phyloP scores from a whole-genome alignment of 2,329 filamentous ascomycete species.

The Hypoxylon sp. region DNA sequence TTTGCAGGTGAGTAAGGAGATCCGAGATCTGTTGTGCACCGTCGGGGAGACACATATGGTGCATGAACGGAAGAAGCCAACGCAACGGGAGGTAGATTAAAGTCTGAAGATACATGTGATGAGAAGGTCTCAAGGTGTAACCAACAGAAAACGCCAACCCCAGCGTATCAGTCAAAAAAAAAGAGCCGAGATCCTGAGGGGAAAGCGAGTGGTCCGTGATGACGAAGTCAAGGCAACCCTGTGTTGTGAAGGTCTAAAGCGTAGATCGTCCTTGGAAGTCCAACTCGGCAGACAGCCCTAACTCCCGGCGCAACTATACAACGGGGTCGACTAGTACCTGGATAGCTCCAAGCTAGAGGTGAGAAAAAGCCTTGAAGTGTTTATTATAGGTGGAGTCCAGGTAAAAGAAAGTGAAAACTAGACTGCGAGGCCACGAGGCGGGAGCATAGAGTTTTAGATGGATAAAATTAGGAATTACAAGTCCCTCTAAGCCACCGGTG shows the following conservation, averaged over 20 bases:
- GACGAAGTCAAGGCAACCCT: slow-evolving; percentile 49
- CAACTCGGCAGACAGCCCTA: slow-evolving; percentile 21
- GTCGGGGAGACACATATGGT: slow-evolving; percentile 28
- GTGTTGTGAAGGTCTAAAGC: slow-evolving; percentile 32
- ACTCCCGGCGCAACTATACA: slow-evolving; percentile 30
- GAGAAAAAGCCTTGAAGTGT: slow-evolving; percentile 15
- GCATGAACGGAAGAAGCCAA: slow-evolving; percentile 18
- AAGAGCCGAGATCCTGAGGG: slow-evolving; percentile 39
- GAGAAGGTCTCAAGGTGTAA: slow-evolving; percentile 23
- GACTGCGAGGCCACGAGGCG: slow-evolving; percentile 26
- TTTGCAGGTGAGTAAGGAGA: slow-evolving; percentile 18
- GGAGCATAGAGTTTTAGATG: slow-evolving; percentile 29
- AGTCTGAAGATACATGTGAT: slow-evolving; percentile 29
- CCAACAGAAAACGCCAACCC: slow-evolving; percentile 31
- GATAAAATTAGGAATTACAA: slow-evolving; percentile 39
- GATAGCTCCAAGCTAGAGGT: slow-evolving; percentile 34
- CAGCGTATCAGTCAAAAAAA: slow-evolving; percentile 29
- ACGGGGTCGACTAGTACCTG: slow-evolving; percentile 33
- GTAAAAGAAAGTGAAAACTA: slow-evolving; percentile 33
- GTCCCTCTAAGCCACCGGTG: slow-evolving; percentile 27
- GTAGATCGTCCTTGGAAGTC: slow-evolving; percentile 29
- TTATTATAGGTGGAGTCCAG: slow-evolving; percentile 36
- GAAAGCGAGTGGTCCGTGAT: slow-evolving; percentile 36
- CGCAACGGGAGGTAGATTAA: slow-evolving; percentile 28
- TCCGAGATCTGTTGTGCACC: slow-evolving; percentile 18